phyloP scores from a whole-genome alignment of 108 stramenopile genomes.

The Seminavis robusta region DNA sequence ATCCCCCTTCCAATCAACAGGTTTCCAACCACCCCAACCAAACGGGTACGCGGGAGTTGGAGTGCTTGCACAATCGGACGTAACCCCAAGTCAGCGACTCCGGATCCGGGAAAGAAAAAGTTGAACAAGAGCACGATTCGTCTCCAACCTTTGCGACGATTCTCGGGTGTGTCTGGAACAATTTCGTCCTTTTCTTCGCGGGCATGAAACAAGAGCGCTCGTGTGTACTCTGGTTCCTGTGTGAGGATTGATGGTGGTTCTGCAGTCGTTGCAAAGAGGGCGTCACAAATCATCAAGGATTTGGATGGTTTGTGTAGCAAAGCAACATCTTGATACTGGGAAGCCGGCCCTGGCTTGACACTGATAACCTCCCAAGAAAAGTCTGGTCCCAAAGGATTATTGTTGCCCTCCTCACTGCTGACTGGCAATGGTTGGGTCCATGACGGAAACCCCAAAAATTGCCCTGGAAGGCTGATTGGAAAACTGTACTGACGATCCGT shows the following conservation, averaged over 20 bases:
- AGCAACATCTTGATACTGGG: constrained; percentile 48
- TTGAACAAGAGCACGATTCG: constrained; percentile 45
- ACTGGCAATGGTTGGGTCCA: constrained; percentile 31
- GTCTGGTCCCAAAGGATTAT: constrained; percentile 18
- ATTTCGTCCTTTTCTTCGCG: constrained; percentile 29
- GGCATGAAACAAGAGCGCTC: constrained; percentile 58
- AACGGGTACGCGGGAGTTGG: constrained; percentile 12
- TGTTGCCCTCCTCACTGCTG: constrained; percentile 4
- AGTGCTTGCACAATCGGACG: constrained; percentile 12
- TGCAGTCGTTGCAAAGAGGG: constrained; percentile 36
- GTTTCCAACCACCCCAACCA: constrained; percentile 41
- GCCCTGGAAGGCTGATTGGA: constrained; percentile 24
- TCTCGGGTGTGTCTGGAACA: constrained; percentile 47
- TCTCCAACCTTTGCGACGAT: constrained; percentile 57
- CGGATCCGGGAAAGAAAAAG: constrained; percentile 47
- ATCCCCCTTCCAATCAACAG: constrained; percentile 23
- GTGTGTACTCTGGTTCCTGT: constrained; percentile 32
- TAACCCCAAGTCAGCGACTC: constrained; percentile 14
- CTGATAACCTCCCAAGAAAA: constrained; percentile 46
- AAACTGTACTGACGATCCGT: constrained; percentile 48
- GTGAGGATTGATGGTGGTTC: constrained; percentile 40
- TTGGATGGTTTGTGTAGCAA: constrained; percentile 43
- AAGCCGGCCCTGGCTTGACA: constrained; percentile 32
- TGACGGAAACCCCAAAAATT: constrained; percentile 24
- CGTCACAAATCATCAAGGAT: constrained; percentile 48